Conservation (phyloP, 169 alveolate genomes). For the Perkinsus marinus region DNA sequence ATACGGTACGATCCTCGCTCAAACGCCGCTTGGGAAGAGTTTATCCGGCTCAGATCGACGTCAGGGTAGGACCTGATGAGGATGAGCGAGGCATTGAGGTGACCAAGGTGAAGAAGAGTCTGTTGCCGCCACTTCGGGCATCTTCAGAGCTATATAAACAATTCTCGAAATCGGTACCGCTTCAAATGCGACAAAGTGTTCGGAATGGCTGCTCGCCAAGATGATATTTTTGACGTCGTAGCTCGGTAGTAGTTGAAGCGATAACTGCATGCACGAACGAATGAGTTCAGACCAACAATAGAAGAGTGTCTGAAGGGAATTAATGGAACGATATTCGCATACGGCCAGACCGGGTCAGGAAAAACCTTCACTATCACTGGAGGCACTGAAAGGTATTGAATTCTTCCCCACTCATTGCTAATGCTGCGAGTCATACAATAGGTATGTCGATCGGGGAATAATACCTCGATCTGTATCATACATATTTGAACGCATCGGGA, state of each 20-base stretch:
- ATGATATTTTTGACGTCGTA: background rate
- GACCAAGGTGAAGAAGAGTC: background rate
- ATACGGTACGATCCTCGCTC: constrained; percentile 3
- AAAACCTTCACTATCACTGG: constrained; percentile 73
- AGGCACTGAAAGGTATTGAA: constrained; percentile 41
- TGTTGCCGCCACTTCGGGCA: background rate
- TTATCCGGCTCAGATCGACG: background rate
- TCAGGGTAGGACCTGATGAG: background rate
- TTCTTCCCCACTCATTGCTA: background rate
- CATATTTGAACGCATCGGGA: constrained; percentile 55
- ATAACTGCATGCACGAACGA: background rate
- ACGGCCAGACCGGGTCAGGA: constrained; percentile 74
- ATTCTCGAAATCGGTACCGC: constrained; percentile 30
- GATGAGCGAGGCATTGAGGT: constrained; percentile 22
- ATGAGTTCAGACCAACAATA: constrained; percentile 35
- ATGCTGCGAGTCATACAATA: background rate
- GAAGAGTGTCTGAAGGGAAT: constrained; percentile 50
- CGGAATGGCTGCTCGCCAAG: constrained; percentile 49
- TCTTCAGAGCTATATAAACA: constrained; percentile 17
- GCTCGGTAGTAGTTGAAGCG: background rate
- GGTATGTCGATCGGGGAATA: constrained; percentile 63
- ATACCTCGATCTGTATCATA: constrained; percentile 72
- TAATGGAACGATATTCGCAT: constrained; percentile 73
- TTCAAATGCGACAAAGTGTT: constrained; percentile 57
- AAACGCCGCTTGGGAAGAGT: background rate